Percentiles rank a stretch among this genome's conserved stretches.
Evolutionary conservation across 2,329 filamentous ascomycete species (phyloP).

Genomic region (Alternaria arborescens): DNA sequence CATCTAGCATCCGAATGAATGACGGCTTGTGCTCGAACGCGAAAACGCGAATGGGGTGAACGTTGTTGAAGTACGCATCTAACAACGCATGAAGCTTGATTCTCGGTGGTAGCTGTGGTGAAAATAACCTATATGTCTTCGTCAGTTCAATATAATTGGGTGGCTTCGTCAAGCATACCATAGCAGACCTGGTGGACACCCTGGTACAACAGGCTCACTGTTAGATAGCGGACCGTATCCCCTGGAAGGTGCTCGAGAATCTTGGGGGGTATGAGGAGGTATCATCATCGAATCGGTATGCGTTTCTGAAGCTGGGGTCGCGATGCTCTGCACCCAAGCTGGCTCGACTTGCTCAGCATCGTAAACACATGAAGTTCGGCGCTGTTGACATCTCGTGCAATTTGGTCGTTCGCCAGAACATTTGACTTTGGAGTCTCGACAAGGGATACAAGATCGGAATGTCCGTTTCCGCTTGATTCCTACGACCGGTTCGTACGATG

Average conservation of each 20-base stretch:
- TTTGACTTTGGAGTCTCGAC: conserved; percentile 44
- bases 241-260: conserved; percentile 19
- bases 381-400: conserved; percentile 40
- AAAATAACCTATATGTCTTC: conserved; percentile 30
- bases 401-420: conserved; percentile 44
- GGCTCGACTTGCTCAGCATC: conserved; percentile 43
- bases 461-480: conserved; percentile 46
- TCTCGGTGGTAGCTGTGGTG: conserved; percentile 33
- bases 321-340: conserved; percentile 43
- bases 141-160: not conserved
- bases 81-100: conserved; percentile 37
- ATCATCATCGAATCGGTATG: conserved; percentile 18
- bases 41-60: conserved; percentile 39
- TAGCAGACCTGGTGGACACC: conserved; percentile 33
- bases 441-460: conserved; percentile 42
- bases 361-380: conserved; percentile 35
- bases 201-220: conserved; percentile 18
- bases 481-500: conserved; percentile 29
- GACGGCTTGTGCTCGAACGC: conserved; percentile 45
- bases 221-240: conserved; percentile 9
- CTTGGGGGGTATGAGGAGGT: conserved; percentile 26
- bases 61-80: conserved; percentile 45
- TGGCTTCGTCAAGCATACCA: conserved; percentile 24
- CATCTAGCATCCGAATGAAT: conserved; percentile 46
- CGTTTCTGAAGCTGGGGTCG: conserved; percentile 21